Conservation (phyloP, 352 stramenopile genomes). For the Salisapilia sapeloensis region DNA sequence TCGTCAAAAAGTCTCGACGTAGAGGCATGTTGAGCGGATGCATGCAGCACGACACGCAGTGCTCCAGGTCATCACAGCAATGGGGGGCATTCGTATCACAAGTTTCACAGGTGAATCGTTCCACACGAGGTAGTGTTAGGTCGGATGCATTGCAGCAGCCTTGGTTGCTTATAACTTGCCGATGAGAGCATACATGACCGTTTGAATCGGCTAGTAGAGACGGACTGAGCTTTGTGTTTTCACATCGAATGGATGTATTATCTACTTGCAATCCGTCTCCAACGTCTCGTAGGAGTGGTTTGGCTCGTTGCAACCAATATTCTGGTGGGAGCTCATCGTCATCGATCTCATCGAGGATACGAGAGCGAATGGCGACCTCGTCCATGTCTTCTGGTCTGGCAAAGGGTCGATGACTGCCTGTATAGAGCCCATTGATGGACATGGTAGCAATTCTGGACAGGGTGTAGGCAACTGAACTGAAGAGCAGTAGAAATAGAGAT, state of each 20-base stretch:
- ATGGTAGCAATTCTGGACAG: conserved; percentile 8
- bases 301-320: too few species aligned
- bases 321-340: too few species aligned
- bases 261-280: conserved; percentile 28
- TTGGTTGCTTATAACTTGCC: conserved; percentile 13
- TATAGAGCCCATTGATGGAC: too few species aligned
- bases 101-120: conserved; percentile 37
- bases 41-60: conserved; percentile 71
- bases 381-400: too few species aligned
- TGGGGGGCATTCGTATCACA: conserved; percentile 52
- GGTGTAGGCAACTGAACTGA: conserved; percentile 22
- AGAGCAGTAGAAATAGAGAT: conserved; percentile 15
- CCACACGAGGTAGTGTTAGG: conserved; percentile 22
- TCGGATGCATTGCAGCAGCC: conserved; percentile 51
- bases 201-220: conserved; percentile 30
- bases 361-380: too few species aligned
- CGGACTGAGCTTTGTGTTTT: conserved; percentile 40
- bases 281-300: conserved; percentile 24
- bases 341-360: too few species aligned
- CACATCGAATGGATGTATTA: conserved; percentile 11
- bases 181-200: conserved; percentile 9
- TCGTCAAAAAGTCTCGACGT: conserved; percentile 35
- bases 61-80: conserved; percentile 47
- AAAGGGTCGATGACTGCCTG: too few species aligned
- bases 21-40: conserved; percentile 46